Percentiles rank a stretch among this genome's conserved stretches.
Conservation (phyloP, 805 yeast species). For the Hanseniaspora hatyaiensis region DNA sequence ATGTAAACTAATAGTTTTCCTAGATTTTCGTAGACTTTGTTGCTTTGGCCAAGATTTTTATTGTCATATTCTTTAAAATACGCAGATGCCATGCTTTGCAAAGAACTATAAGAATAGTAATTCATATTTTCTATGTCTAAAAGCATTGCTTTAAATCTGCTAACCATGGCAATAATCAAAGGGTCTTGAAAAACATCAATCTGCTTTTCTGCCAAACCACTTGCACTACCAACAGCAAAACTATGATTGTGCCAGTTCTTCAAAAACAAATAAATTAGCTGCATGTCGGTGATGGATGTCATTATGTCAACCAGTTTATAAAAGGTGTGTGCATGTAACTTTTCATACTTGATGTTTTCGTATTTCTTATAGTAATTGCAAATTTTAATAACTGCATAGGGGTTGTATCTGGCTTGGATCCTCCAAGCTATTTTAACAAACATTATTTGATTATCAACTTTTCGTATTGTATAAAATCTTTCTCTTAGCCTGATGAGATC, state of each 20-base stretch:
- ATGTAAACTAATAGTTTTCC: not conserved
- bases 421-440: constrained; percentile 6
- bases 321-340: not conserved
- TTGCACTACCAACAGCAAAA: no score
- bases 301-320: constrained; percentile 2
- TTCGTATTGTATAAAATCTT: not conserved
- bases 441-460: not conserved
- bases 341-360: constrained; percentile 5
- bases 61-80: not conserved
- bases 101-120: not conserved
- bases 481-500: constrained; percentile 3
- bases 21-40: not conserved
- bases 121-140: not conserved
- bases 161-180: not conserved
- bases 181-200: not conserved
- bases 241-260: not conserved
- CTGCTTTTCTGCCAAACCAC: no score
- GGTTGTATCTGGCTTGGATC: constrained; percentile 5
- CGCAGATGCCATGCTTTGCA: not conserved
- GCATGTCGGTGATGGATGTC: not conserved
- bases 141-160: not conserved
- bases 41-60: not conserved
- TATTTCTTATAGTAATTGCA: not conserved
- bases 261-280: not conserved
- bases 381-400: not conserved